phyloP scores from a whole-genome alignment of 2,329 filamentous ascomycete species.

The Waltergamsia citrina region DNA sequence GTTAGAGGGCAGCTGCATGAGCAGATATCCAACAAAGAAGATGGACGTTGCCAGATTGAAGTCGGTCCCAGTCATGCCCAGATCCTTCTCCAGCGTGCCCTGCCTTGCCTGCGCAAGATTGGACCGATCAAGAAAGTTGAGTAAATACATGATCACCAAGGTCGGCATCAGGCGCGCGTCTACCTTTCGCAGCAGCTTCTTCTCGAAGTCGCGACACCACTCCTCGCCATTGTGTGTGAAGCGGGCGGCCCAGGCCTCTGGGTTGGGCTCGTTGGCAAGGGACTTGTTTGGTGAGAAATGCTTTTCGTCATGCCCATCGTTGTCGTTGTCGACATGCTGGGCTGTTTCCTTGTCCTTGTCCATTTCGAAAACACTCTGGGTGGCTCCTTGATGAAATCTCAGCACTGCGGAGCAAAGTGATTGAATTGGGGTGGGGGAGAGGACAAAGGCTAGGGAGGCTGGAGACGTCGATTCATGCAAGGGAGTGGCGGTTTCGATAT shows the following conservation, averaged over 20 bases:
- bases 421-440: too few relatives aligned
- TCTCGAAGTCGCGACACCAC: constrained; percentile 13
- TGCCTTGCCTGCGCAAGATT: constrained; percentile 47
- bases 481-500: too few relatives aligned
- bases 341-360: too few relatives aligned
- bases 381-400: too few relatives aligned
- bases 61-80: constrained; percentile 44
- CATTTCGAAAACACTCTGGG: too few relatives aligned
- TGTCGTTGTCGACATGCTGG: not conserved
- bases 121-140: constrained; percentile 44
- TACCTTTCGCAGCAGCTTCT: constrained; percentile 35
- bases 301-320: not conserved
- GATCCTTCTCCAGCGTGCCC: constrained; percentile 40
- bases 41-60: constrained; percentile 50
- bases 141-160: constrained; percentile 43
- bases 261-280: constrained; percentile 1
- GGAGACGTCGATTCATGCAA: too few relatives aligned
- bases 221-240: constrained; percentile 4
- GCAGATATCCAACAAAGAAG: constrained; percentile 52
- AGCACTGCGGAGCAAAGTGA: too few relatives aligned
- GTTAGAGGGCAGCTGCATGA: constrained; percentile 55
- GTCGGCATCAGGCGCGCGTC: constrained; percentile 42
- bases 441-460: too few relatives aligned
- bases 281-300: not conserved
- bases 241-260: constrained; percentile 1